Evolutionary conservation across 2,329 filamentous ascomycete species (phyloP).

Genomic region (Fusarium phyllophilum): DNA sequence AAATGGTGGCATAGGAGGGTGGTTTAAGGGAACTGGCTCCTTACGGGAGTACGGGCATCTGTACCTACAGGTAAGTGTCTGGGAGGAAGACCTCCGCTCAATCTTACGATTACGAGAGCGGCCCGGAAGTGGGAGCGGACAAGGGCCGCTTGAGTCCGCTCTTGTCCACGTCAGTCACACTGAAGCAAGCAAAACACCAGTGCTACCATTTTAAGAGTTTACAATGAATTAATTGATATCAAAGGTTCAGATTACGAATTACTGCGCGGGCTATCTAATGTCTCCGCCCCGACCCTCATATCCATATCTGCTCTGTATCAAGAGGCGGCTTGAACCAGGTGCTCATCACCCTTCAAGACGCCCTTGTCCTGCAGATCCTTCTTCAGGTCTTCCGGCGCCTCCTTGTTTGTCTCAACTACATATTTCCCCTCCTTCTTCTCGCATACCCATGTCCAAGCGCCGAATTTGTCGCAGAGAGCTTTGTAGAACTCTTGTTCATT

Average conservation of each 20-base stretch:
- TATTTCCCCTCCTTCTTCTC: not conserved
- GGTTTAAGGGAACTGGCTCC: not conserved
- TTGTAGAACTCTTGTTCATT: not conserved
- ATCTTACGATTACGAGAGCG: not conserved
- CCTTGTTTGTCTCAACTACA: not conserved
- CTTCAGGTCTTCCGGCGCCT: not conserved
- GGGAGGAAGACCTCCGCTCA: not conserved
- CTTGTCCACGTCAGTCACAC: too few relatives aligned
- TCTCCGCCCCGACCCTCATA: not conserved
- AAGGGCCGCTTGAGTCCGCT: not conserved
- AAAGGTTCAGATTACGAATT: not conserved
- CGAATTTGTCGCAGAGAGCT: not conserved
- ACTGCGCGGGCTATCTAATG: fast-evolving
- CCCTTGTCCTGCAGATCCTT: not conserved
- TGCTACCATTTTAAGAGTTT: not conserved
- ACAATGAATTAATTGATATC: not conserved
- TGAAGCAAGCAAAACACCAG: not conserved
- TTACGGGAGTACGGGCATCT: not conserved
- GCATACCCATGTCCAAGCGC: not conserved
- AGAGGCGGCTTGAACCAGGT: not conserved
- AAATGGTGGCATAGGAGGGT: not conserved
- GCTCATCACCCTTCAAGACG: not conserved
- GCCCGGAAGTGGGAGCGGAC: not conserved
- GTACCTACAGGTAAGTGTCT: not conserved
- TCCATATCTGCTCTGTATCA: not conserved